A percentile compares a stretch with the other conserved stretches of the same genome.
Evolutionary conservation across 139 green algal species (phyloP).

Genomic region (Micractinium conductrix): DNA sequence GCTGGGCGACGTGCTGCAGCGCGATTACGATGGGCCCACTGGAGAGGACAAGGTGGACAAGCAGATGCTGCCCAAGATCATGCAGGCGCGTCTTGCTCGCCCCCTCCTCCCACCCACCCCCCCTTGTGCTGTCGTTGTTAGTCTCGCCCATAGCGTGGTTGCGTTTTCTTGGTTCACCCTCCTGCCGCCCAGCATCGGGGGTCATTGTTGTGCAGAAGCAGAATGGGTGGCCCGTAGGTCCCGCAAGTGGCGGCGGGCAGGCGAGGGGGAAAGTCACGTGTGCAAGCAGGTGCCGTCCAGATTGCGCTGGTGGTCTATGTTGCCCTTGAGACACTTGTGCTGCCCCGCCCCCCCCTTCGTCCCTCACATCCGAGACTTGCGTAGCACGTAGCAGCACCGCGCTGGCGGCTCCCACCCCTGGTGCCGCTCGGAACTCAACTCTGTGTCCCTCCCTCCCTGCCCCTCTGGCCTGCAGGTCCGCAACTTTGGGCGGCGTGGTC

Average conservation of each 20-base stretch:
- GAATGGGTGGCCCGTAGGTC: too few relatives aligned
- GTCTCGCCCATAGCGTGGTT: not conserved
- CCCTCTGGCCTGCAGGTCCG: slow-evolving; percentile 70
- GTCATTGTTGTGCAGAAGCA: not conserved
- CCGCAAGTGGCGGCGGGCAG: not conserved
- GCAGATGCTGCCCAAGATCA: slow-evolving; percentile 87
- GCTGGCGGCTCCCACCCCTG: too few relatives aligned
- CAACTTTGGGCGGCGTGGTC: slow-evolving; percentile 92
- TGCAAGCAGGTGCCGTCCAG: not conserved
- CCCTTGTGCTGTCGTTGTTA: not conserved
- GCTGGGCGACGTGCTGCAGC: slow-evolving; percentile 60
- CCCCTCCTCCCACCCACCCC: not conserved
- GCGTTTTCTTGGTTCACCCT: too few relatives aligned
- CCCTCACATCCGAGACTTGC: too few relatives aligned
- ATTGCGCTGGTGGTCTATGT: too few relatives aligned
- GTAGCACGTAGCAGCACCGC: too few relatives aligned
- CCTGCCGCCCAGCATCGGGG: too few relatives aligned
- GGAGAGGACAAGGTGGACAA: slow-evolving; percentile 95
- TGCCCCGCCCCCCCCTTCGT: too few relatives aligned
- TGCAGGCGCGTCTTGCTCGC: slow-evolving; percentile 64
- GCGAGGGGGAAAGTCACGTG: too few relatives aligned
- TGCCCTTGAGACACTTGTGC: too few relatives aligned
- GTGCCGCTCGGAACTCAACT: too few relatives aligned
- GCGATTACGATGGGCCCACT: slow-evolving; percentile 90
- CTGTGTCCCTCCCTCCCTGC: not conserved